Conservation (phyloP, 2,329 filamentous ascomycete species). For the Colletotrichum kahawae region DNA sequence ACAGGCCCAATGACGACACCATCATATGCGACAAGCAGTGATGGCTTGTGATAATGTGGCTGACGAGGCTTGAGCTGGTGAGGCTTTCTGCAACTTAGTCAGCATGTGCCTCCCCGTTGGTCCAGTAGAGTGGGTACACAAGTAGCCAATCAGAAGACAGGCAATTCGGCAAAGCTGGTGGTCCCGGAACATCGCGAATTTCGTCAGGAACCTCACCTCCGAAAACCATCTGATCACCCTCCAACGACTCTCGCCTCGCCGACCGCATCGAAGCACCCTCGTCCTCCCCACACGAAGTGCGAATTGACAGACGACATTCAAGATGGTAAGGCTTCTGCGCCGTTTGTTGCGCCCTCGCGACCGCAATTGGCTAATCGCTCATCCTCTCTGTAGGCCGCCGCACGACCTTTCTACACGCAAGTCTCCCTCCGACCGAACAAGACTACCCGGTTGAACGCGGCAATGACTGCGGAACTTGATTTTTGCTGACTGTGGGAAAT, state of each 20-base stretch:
- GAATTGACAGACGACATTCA: slow-evolving; percentile 25
- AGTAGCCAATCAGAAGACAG: slow-evolving; percentile 14
- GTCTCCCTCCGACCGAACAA: slow-evolving; percentile 24
- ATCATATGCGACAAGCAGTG: neutral
- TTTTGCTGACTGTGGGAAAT: neutral
- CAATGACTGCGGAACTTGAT: neutral
- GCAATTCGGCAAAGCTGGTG: slow-evolving; percentile 23
- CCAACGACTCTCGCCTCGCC: slow-evolving; percentile 6
- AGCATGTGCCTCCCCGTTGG: neutral
- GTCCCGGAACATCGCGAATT: slow-evolving; percentile 26
- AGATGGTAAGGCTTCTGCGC: slow-evolving; percentile 37
- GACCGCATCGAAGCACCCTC: slow-evolving; percentile 18
- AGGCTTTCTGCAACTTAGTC: neutral
- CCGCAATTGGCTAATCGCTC: slow-evolving; percentile 38
- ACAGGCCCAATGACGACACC: neutral
- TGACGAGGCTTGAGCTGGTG: neutral
- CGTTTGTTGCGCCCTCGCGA: neutral
- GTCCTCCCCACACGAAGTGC: slow-evolving; percentile 8
- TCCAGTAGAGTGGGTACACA: neutral
- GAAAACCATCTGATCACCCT: slow-evolving; percentile 7
- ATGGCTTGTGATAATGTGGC: neutral
- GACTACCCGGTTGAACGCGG: neutral
- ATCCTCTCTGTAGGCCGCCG: slow-evolving; percentile 36
- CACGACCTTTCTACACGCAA: slow-evolving; percentile 44
- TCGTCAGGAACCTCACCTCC: slow-evolving; percentile 16